Base-by-base conservation (phyloP, 768 basidiomycete genomes). In the Boletus sp. region DNA sequence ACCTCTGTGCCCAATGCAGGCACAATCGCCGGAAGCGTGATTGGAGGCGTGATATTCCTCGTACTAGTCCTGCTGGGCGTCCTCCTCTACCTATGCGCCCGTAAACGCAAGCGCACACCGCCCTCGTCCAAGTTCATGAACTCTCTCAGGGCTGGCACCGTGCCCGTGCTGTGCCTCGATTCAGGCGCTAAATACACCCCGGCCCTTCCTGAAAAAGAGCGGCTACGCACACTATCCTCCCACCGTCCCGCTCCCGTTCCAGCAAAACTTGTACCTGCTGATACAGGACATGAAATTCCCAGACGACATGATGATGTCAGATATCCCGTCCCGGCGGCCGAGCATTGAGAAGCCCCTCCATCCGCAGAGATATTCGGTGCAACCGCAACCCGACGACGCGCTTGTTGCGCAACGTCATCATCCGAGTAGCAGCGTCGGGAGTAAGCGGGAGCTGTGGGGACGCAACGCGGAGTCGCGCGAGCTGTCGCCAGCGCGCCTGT, bases 91-190 rank as follows among this genome's bases (percentile, higher is more conserved):
- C 62, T 77, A 14, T 79, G 78, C 40, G 73, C 76, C 17, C 78
- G 78, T 20, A 55, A 53, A 18, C 75, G 74, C 41, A 74, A 66
- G 28, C 77, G 73, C 50, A 75, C 72, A n/a, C 76, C 83, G 1
- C 86, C 87, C 4, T 85, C 85, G 15, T 76, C 83, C 17, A 84
- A 85, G 60, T 87, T 86, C 67, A 68, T 82, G 41, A 66, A 71
- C 28, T 67, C 68, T 32, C 55, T 70, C 52, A 59, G 54, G 44
- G 57, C 50, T 0, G 71, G 71, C 17, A 45, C 50, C 12, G 2
- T 60, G 6, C 70, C 70, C 10, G 58, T 71, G 37, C 57, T 71
- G 17, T 70, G 70, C 15, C 60, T 73, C 17, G 70, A 67, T 8
- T 63, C 62, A 2, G 63, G 64, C n/a, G 57, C 60, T 33, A 48